Evolutionary conservation across 1,139 yeast genomes (phyloP), one percentile per base, ranked within the genome.

Genomic region (Suhomyces kunorum): DNA sequence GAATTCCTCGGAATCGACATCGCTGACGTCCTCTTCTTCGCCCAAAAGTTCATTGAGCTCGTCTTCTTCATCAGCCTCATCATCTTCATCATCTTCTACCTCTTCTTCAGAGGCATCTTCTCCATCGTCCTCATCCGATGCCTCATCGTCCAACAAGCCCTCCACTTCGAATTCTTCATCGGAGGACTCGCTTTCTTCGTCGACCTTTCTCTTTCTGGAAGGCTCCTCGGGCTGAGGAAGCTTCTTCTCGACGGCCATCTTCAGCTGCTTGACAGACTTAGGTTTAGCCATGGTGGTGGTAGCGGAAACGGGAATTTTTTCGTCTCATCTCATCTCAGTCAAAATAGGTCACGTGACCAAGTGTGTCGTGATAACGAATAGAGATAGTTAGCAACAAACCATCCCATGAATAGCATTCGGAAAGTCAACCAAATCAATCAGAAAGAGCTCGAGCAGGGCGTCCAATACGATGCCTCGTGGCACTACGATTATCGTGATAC

Each of bases 401-500:
- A 4, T 3, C 22, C 17, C 6, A 74, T 74, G 78, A 72, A 71
- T 48, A 59, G 69, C 11, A 68, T 74, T 25, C 63, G 64, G 40
- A 74, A 77, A 46, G 80, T 84, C 24, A 76, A 81, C 51, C 69
- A 70, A 37, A 74, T 88, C 38, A 88, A 83, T 55, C 79, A 80
- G 42, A 72, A 71, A 44, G 98, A 90, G 56, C 68, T 90, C 18
- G 76, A 72, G 15, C 65, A 66, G 13, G 81, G 83, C n/a, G 75
- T 81, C 0, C 59, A 82, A 0, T 74, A 75, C 30, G 66, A 71
- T 6, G 86, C 85, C 1, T 87, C 96, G 8, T 90, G 98, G 98
- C 98, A 90, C 56, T 74, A 80, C 49, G 96, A 90, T 49, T 88
- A 83, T 56, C 68, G 71, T 23, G 92, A 88, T 49, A 78, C 94